These are phyloP conservation scores for Thelonectria olida DNA, from an alignment of 2,329 filamentous ascomycete species.

Conservation along the genomic window DNA sequence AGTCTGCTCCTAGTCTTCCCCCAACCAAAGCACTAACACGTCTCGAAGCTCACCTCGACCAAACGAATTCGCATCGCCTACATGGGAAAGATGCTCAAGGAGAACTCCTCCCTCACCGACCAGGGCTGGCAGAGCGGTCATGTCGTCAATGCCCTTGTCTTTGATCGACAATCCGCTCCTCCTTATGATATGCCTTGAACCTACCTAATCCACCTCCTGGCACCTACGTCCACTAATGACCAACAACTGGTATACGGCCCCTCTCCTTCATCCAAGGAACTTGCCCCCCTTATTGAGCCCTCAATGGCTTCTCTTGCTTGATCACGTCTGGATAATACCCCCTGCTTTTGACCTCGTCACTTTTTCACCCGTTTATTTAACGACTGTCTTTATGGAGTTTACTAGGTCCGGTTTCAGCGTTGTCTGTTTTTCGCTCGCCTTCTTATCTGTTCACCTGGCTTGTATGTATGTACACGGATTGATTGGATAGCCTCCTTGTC, in stretches of 20 bases:
- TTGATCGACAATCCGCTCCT: conserved; percentile 52
- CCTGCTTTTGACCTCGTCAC: conserved; percentile 21
- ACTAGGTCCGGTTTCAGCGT: conserved; percentile 16
- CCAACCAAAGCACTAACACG: conserved; percentile 14
- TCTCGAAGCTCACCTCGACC: conserved; percentile 61
- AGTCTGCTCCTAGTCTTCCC: conserved; percentile 42
- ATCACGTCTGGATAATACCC: conserved; percentile 42
- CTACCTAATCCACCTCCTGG: neutral
- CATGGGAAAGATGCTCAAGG: conserved; percentile 81
- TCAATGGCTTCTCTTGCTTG: conserved; percentile 17
- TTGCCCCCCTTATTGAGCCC: conserved; percentile 10
- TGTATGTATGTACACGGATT: conserved; percentile 9
- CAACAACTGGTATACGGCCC: neutral
- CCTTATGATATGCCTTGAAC: neutral
- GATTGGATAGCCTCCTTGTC: conserved; percentile 7
- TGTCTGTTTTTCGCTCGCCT: conserved; percentile 5
- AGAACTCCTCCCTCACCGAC: conserved; percentile 68
- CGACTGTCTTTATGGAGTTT: conserved; percentile 15
- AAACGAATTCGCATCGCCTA: conserved; percentile 78
- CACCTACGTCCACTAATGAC: neutral
- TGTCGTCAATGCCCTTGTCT: conserved; percentile 80
- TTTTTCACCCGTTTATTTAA: conserved; percentile 7
- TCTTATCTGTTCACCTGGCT: neutral
- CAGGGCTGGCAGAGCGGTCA: conserved; percentile 82
- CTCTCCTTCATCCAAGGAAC: neutral